Evolutionary conservation across 257 asterid species (phyloP), one percentile per base, ranked within the genome.

Genomic region (Primulina huaijiensis): DNA sequence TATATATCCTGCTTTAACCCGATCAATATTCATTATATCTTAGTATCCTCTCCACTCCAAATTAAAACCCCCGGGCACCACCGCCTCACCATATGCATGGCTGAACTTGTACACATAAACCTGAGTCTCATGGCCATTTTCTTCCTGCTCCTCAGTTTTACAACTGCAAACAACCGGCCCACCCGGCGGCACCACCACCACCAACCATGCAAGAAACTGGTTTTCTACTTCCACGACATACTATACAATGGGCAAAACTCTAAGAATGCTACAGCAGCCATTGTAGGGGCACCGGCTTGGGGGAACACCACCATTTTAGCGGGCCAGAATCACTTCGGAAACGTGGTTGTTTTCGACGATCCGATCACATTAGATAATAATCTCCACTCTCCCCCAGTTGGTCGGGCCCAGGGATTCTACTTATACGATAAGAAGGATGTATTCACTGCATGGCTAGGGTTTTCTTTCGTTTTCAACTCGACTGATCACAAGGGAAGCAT

Each of bases 331-430:
- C 82, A 85, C 27, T 92, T 86, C 17, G 98, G 98, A 0, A 67
- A 89, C 70, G 55, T 92, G 50, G 87, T 87, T 2, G 81, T 89
- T 3, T 92, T 92, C 59, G 92, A 92, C 55, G 96, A 92, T 43
- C 96, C 98, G 9, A 83, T 92, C 4, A 92, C 98, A 0, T 1
- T 83, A 9, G 96, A 89, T 71, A 87, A 88, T 77, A 81, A 89
- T 16, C 71, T 89, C 25, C 88, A 79, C 14, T 89, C 98, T 2
- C 21, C 82, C 0, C 84, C 92, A 1, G 86, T 92, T 0, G 98
- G 98, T 0, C 77, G 94, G 57, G 98, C 98, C 0, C 96, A 88
- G 50, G 98, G 96, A 6, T 71, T 86, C 46, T 92, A 92, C 19
- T 0, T 88, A 0, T 89, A 92, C 65, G 92, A 90, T 56, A 78